phyloP scores from a whole-genome alignment of 2,329 filamentous ascomycete genomes.

The Fusarium vanettenii region DNA sequence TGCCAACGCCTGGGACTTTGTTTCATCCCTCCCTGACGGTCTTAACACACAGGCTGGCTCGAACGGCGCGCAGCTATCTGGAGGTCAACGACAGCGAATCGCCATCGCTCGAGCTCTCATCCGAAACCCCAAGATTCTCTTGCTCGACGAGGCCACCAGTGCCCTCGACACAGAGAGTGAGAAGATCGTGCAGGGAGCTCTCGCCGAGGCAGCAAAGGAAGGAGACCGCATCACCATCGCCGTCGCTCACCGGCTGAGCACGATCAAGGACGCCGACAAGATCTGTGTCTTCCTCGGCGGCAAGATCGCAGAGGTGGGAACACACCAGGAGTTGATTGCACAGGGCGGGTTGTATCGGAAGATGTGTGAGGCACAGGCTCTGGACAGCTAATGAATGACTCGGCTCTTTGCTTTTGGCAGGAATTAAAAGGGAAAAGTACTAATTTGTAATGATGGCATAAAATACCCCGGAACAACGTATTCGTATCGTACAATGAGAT shows the following conservation, averaged over 20 bases:
- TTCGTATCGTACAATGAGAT: neutral
- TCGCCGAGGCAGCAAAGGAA: constrained; percentile 78
- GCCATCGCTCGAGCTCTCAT: constrained; percentile 75
- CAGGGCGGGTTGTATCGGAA: constrained; percentile 59
- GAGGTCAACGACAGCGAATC: constrained; percentile 75
- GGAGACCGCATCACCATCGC: constrained; percentile 60
- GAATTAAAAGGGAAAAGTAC: neutral
- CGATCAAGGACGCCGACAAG: constrained; percentile 79
- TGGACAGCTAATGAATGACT: constrained; percentile 41
- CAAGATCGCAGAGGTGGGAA: constrained; percentile 67
- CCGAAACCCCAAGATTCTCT: constrained; percentile 39
- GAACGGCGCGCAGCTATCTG: constrained; percentile 73
- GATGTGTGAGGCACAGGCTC: constrained; percentile 58
- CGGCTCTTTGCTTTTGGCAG: neutral
- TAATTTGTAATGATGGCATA: constrained; percentile 26
- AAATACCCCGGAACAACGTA: constrained; percentile 16
- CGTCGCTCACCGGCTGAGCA: constrained; percentile 93
- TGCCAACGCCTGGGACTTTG: constrained; percentile 63
- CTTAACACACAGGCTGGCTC: constrained; percentile 72
- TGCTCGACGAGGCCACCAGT: constrained; percentile 44
- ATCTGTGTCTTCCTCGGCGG: constrained; percentile 72
- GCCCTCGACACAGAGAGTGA: constrained; percentile 44
- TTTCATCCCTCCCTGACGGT: constrained; percentile 53
- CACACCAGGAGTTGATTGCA: constrained; percentile 65
- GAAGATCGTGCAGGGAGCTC: constrained; percentile 76